A percentile compares a stretch with the other conserved stretches of the same genome.
These are phyloP conservation scores for Ceratobasidium sp. DNA, from an alignment of 1,284 basidiomycete genomes.

Conservation along the genomic window DNA sequence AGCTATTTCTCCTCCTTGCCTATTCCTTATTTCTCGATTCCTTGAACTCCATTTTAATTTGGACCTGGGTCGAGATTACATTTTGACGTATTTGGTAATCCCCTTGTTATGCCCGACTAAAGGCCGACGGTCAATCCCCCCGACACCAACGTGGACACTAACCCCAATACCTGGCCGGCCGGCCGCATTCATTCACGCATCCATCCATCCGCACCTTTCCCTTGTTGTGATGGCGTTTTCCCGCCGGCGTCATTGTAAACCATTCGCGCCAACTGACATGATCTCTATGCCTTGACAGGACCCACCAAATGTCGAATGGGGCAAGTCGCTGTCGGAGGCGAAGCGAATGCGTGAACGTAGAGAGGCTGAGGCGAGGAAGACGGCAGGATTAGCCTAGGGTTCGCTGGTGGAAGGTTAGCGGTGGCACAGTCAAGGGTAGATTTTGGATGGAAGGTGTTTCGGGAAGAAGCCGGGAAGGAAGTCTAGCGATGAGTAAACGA, in stretches of 20 bases:
- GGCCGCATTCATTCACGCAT: slow-evolving; percentile 28
- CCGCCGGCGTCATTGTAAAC: slow-evolving; percentile 17
- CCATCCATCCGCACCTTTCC: background rate
- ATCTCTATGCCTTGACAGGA: slow-evolving; percentile 19
- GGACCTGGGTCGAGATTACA: slow-evolving; percentile 24
- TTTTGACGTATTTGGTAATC: slow-evolving; percentile 26
- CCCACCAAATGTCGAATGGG: slow-evolving; percentile 37
- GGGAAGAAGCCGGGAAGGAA: slow-evolving; percentile 9
- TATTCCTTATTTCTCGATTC: slow-evolving; percentile 39
- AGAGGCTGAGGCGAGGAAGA: slow-evolving; percentile 36
- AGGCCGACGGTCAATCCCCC: slow-evolving; percentile 20
- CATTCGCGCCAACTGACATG: slow-evolving; percentile 4
- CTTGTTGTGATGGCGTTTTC: slow-evolving; percentile 14
- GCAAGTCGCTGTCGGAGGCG: slow-evolving; percentile 40
- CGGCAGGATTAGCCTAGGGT: background rate
- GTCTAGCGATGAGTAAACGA: too few species aligned
- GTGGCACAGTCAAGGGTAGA: background rate
- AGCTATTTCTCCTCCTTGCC: slow-evolving; percentile 10
- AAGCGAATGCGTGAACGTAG: slow-evolving; percentile 36
- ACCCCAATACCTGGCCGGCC: slow-evolving; percentile 10
- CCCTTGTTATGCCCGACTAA: slow-evolving; percentile 27
- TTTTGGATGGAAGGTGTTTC: slow-evolving; percentile 7
- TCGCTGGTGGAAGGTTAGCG: background rate
- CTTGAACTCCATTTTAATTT: slow-evolving; percentile 35
- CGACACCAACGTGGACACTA: slow-evolving; percentile 39